These are phyloP conservation scores for Paraglomus occultum DNA, from an alignment of 192 early-diverging fungal species.

Conservation along the genomic window DNA sequence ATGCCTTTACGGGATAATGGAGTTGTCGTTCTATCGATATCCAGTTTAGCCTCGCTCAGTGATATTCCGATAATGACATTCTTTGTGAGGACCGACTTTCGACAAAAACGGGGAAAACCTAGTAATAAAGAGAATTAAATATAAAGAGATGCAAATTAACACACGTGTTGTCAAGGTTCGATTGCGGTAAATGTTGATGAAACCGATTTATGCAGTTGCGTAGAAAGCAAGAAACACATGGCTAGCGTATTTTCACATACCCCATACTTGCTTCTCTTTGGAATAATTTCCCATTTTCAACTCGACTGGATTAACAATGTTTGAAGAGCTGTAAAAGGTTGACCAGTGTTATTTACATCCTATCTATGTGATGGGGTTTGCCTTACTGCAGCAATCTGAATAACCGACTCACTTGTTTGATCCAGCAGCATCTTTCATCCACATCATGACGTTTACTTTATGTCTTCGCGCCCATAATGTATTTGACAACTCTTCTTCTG, in stretches of 20 bases:
- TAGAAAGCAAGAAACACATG: too few relatives aligned
- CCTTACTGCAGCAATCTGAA: too few relatives aligned
- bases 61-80: not conserved
- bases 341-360: too few relatives aligned
- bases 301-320: not conserved
- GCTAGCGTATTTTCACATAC: too few relatives aligned
- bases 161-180: not conserved
- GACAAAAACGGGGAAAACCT: too few relatives aligned
- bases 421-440: too few relatives aligned
- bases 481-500: not conserved
- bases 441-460: not conserved
- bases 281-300: too few relatives aligned
- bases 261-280: too few relatives aligned
- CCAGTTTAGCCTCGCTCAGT: not conserved
- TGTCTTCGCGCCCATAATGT: not conserved
- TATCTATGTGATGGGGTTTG: too few relatives aligned
- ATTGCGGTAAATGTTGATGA: not conserved
- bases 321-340: not conserved
- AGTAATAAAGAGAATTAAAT: not conserved
- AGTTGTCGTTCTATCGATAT: not conserved
- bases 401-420: too few relatives aligned
- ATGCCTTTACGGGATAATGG: not conserved
- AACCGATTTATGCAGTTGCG: too few relatives aligned
- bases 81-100: not conserved
- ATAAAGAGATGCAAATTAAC: not conserved